Conservation (phyloP, 306 rosid species). For the Quercus wislizeni region DNA sequence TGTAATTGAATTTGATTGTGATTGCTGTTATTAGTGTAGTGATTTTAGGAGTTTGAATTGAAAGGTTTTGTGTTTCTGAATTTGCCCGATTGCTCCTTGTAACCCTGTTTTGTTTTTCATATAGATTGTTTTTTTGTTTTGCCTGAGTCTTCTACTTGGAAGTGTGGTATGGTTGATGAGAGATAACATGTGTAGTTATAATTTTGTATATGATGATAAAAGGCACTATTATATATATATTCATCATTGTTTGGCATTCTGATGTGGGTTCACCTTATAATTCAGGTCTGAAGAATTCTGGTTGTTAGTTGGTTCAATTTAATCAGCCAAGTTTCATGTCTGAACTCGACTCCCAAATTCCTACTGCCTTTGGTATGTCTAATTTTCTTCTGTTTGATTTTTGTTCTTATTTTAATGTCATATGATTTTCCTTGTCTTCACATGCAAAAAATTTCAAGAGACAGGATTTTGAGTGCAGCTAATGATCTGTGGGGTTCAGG, state of each 20-base stretch:
- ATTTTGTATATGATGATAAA: neutral
- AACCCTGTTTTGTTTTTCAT: neutral
- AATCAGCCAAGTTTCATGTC: slow-evolving; percentile 68
- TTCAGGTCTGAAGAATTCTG: slow-evolving; percentile 47
- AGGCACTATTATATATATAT: neutral
- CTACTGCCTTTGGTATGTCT: slow-evolving; percentile 68
- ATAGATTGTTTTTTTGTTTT: neutral
- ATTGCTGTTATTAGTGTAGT: neutral
- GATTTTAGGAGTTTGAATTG: neutral
- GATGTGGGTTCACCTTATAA: neutral
- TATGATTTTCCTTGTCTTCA: too few relatives aligned
- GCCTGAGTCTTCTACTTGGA: neutral
- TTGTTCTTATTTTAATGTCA: too few relatives aligned
- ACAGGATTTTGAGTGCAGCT: too few relatives aligned
- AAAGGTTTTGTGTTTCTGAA: neutral
- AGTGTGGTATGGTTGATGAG: neutral
- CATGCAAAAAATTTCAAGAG: too few relatives aligned
- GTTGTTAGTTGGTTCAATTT: slow-evolving; percentile 32
- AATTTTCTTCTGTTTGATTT: neutral
- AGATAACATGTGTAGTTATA: neutral
- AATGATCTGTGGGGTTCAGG: too few relatives aligned
- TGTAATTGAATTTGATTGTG: neutral
- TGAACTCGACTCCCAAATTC: slow-evolving; percentile 70
- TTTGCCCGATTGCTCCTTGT: neutral
- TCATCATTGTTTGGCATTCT: neutral